Conservation (phyloP, 1,284 basidiomycete species). For the Exobasidium cylindrosporum region DNA sequence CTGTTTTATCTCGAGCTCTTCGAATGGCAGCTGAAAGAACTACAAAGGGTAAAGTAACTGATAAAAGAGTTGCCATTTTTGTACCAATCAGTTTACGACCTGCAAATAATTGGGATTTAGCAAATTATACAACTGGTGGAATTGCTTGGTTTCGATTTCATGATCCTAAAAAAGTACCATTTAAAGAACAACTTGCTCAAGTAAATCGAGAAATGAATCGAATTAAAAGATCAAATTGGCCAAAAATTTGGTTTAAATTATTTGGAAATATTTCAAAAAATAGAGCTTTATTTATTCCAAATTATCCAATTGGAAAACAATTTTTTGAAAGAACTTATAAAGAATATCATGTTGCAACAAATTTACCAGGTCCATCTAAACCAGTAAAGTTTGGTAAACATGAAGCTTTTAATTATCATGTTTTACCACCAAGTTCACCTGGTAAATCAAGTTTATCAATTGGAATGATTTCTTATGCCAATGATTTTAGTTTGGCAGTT, state of each 20-base stretch:
- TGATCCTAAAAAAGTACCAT: slow-evolving; percentile 30
- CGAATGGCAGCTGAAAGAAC: slow-evolving; percentile 44
- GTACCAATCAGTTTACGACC: slow-evolving; percentile 50
- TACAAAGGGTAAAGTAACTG: slow-evolving; percentile 29
- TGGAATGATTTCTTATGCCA: slow-evolving; percentile 53
- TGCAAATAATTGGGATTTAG: slow-evolving; percentile 48
- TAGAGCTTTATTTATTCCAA: slow-evolving; percentile 43
- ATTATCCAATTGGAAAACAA: slow-evolving; percentile 39
- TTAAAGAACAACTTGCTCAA: slow-evolving; percentile 37
- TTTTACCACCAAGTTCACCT: slow-evolving; percentile 49
- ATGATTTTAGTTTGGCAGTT: slow-evolving; percentile 50
- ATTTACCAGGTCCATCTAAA: slow-evolving; percentile 52
- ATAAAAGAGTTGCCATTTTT: slow-evolving; percentile 53
- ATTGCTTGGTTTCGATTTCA: slow-evolving; percentile 51
- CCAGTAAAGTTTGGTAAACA: slow-evolving; percentile 48
- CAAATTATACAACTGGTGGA: slow-evolving; percentile 49
- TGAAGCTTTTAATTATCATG: slow-evolving; percentile 52
- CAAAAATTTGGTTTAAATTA: slow-evolving; percentile 42
- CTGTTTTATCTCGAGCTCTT: slow-evolving; percentile 48
- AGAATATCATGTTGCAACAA: slow-evolving; percentile 53
- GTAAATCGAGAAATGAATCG: slow-evolving; percentile 51
- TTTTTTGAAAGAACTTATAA: slow-evolving; percentile 50
- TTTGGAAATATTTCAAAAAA: slow-evolving; percentile 35
- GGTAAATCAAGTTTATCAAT: slow-evolving; percentile 53
- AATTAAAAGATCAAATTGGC: slow-evolving; percentile 47